These are phyloP conservation scores for Linnemannia hyalina DNA, from an alignment of 192 early-diverging fungal species.

Conservation along the genomic window DNA sequence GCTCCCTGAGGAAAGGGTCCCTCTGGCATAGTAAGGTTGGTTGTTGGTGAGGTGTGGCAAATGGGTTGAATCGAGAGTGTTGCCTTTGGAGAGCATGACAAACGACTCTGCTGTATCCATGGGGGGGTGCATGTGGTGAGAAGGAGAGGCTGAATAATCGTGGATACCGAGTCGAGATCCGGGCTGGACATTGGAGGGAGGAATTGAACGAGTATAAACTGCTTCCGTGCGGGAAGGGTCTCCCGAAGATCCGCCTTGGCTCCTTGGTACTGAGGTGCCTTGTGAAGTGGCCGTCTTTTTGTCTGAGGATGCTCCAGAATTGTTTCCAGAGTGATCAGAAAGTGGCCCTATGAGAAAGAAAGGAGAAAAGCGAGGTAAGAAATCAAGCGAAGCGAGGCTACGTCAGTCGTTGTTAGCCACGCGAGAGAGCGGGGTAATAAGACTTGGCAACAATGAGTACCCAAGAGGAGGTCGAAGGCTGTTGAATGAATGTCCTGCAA, in stretches of 20 bases:
- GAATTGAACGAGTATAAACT: slow-evolving; percentile 32
- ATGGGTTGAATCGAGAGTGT: slow-evolving; percentile 7
- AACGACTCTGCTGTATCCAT: slow-evolving; percentile 50
- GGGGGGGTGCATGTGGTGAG: background rate
- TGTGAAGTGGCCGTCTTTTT: slow-evolving; percentile 16
- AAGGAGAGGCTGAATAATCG: background rate
- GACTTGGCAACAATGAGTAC: slow-evolving; percentile 33
- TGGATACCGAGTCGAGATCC: slow-evolving; percentile 11
- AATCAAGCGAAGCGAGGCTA: background rate
- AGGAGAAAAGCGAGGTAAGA: background rate
- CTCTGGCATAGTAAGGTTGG: slow-evolving; percentile 21
- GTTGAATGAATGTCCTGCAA: slow-evolving; percentile 65
- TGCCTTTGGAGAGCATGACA: slow-evolving; percentile 48
- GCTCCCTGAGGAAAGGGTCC: slow-evolving; percentile 7
- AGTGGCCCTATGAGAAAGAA: slow-evolving; percentile 17
- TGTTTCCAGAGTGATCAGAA: slow-evolving; percentile 34
- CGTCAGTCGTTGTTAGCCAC: background rate
- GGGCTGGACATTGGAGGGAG: slow-evolving; percentile 12
- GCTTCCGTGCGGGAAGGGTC: slow-evolving; percentile 26
- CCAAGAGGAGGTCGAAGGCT: slow-evolving; percentile 66
- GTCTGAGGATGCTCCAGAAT: slow-evolving; percentile 22
- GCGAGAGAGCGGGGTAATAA: background rate
- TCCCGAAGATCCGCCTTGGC: slow-evolving; percentile 3
- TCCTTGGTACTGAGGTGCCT: background rate
- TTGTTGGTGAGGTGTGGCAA: slow-evolving; percentile 10